A percentile compares a stretch with the other conserved stretches of the same genome.
These are phyloP conservation scores for Metschnikowia peoriensis DNA, from an alignment of 805 yeast species.

Conservation along the genomic window DNA sequence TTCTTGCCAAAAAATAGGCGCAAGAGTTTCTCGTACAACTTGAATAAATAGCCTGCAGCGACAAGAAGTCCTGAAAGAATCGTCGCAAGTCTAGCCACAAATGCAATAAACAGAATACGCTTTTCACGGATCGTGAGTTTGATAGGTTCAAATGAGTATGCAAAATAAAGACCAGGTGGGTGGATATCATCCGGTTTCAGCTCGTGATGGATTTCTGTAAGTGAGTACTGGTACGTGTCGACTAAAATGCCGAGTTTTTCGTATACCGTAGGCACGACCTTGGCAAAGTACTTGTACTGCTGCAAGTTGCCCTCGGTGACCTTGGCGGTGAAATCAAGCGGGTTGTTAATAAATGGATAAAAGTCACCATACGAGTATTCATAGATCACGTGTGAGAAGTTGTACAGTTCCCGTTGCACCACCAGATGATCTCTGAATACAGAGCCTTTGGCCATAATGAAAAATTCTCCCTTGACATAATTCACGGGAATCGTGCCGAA, in stretches of 20 bases:
- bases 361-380: constrained; percentile 91
- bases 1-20: constrained; percentile 57
- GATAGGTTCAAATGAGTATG: constrained; percentile 87
- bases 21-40: constrained; percentile 53
- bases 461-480: constrained; percentile 81
- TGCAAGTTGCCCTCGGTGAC: constrained; percentile 48
- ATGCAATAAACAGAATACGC: constrained; percentile 74
- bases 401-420: constrained; percentile 51
- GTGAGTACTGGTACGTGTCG: constrained; percentile 84
- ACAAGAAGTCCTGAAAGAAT: constrained; percentile 80
- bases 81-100: constrained; percentile 74
- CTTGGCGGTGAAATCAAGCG: constrained; percentile 77
- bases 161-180: constrained; percentile 77
- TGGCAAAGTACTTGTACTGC: constrained; percentile 62
- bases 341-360: constrained; percentile 81
- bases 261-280: constrained; percentile 82
- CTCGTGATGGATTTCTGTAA: constrained; percentile 49
- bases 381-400: constrained; percentile 79
- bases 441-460: constrained; percentile 73
- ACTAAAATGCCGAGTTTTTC: constrained; percentile 66
- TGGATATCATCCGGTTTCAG: constrained; percentile 15
- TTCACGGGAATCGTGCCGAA: constrained; percentile 82
- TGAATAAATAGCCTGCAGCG: constrained; percentile 63
- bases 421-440: constrained; percentile 54
- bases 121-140: constrained; percentile 65